Evolutionary conservation across 2,329 filamentous ascomycete genomes (phyloP).

Genomic region (Thelonectria rubi): DNA sequence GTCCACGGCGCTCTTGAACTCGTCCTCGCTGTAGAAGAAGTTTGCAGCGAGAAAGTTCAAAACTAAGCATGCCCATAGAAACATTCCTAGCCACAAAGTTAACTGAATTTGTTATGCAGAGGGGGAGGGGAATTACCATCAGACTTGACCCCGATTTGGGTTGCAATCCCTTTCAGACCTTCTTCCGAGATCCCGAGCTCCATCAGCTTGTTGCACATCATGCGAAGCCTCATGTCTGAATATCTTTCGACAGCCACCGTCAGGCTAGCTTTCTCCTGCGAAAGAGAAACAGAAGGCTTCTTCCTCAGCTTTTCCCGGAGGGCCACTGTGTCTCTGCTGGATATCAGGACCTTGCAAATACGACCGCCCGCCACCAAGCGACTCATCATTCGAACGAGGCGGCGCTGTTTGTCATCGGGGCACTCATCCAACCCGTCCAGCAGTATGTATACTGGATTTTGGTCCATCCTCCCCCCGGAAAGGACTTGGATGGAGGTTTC

Average conservation of each 20-base stretch:
- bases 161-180: slow-evolving; percentile 4
- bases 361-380: neutral
- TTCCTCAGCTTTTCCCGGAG: neutral
- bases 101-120: too few relatives aligned
- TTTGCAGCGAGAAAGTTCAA: slow-evolving; percentile 31
- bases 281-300: slow-evolving; percentile 16
- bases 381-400: slow-evolving; percentile 20
- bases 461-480: neutral
- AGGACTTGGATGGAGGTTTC: slow-evolving; percentile 14
- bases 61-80: slow-evolving; percentile 33
- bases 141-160: slow-evolving; percentile 2
- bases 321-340: slow-evolving; percentile 13
- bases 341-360: slow-evolving; percentile 24
- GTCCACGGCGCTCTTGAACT: slow-evolving; percentile 19
- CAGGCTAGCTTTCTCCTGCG: slow-evolving; percentile 18
- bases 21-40: slow-evolving; percentile 16
- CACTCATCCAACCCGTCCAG: slow-evolving; percentile 32
- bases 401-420: slow-evolving; percentile 8
- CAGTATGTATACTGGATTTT: slow-evolving; percentile 17
- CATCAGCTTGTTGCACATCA: too few relatives aligned
- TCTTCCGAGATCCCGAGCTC: too few relatives aligned
- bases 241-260: neutral
- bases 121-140: slow-evolving; percentile 15
- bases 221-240: too few relatives aligned
- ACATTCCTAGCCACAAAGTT: slow-evolving; percentile 26